Evolutionary conservation across 106 monocot species (phyloP).

Genomic region (Dioscorea dumetorum): DNA sequence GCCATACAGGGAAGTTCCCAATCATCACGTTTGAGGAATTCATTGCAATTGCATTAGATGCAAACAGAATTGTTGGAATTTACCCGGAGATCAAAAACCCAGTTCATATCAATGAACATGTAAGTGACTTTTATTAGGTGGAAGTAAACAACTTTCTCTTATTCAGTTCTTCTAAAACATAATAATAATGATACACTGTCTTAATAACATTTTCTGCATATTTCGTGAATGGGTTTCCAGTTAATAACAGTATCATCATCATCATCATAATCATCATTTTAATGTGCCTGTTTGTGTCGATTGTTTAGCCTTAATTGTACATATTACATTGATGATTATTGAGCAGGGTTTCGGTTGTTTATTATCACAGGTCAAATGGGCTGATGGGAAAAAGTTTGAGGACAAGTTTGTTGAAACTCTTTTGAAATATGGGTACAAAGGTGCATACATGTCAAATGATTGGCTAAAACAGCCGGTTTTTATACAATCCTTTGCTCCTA

Average conservation of each 20-base stretch:
- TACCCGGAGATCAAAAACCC: constrained; percentile 97
- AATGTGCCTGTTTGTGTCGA: no score
- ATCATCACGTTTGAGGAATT: constrained; percentile 95
- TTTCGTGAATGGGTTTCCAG: no score
- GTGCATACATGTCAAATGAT: constrained; percentile 68
- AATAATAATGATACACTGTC: no score
- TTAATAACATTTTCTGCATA: no score
- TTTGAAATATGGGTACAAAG: constrained; percentile 83
- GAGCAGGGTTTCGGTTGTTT: background rate
- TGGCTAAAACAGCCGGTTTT: constrained; percentile 83
- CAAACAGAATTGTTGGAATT: constrained; percentile 77
- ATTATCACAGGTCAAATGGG: constrained; percentile 79
- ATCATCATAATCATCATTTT: no score
- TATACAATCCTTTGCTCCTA: constrained; percentile 96
- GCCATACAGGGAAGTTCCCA: constrained; percentile 52
- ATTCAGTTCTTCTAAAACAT: no score
- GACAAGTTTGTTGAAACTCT: constrained; percentile 86
- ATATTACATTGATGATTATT: no score
- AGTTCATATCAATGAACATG: constrained; percentile 85
- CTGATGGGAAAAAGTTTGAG: constrained; percentile 77
- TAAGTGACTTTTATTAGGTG: constrained; percentile 27
- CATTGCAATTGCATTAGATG: constrained; percentile 78
- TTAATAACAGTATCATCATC: no score
- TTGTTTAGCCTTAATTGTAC: no score
- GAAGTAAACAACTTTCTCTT: no score